Evolutionary conservation across 2,329 filamentous ascomycete species (phyloP).

Genomic region (Calonectria hawksworthii): DNA sequence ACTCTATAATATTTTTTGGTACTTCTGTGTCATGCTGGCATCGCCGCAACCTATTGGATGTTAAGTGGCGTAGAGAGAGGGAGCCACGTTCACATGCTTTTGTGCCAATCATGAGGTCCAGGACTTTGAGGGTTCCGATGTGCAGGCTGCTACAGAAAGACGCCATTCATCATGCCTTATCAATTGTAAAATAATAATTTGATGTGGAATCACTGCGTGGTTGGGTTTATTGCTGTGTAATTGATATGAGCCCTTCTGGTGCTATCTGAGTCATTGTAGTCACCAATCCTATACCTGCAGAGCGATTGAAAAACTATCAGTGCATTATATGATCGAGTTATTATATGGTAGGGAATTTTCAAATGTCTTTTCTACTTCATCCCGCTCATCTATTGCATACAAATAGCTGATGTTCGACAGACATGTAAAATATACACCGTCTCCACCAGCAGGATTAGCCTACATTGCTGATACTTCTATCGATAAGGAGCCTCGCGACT

Average conservation of each 20-base stretch:
- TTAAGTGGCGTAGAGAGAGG: background rate
- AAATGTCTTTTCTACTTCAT: background rate
- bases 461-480: background rate
- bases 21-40: background rate
- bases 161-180: background rate
- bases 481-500: background rate
- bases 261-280: background rate
- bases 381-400: background rate
- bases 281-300: background rate
- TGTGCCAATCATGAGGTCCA: background rate
- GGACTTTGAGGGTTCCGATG: background rate
- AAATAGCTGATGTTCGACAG: background rate
- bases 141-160: background rate
- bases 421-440: background rate
- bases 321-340: background rate
- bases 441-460: background rate
- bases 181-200: background rate
- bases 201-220: background rate
- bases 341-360: background rate
- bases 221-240: background rate
- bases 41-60: background rate
- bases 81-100: background rate
- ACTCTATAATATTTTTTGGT: background rate
- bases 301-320: background rate
- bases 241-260: too few species aligned